phyloP scores from a whole-genome alignment of 371 early-diverging fungal species.

The Dentiscutata heterogama region DNA sequence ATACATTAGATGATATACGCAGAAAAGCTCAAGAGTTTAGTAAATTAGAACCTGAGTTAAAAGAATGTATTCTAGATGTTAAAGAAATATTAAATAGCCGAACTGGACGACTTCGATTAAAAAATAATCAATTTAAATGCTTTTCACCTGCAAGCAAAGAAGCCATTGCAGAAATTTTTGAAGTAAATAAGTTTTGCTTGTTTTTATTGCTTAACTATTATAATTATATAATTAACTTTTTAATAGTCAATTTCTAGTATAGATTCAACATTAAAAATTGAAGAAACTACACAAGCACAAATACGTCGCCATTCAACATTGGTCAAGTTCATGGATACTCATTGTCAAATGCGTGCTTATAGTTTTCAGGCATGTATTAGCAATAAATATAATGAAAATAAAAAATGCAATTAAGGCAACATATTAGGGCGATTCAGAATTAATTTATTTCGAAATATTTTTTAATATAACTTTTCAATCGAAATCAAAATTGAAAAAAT shows the following conservation, averaged over 20 bases:
- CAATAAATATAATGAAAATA: too few relatives aligned
- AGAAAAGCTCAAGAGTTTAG: neutral
- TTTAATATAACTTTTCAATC: too few relatives aligned
- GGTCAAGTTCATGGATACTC: neutral
- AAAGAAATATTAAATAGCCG: neutral
- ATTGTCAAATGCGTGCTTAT: slow-evolving; percentile 7
- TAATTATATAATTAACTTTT: neutral
- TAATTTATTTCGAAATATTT: too few relatives aligned
- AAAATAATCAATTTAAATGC: neutral
- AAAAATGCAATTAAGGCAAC: too few relatives aligned
- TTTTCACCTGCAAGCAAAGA: neutral
- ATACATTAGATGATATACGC: neutral
- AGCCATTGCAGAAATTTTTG: neutral
- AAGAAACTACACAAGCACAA: neutral
- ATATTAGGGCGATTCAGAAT: too few relatives aligned
- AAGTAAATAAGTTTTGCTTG: neutral
- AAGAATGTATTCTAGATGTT: neutral
- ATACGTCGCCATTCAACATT: neutral
- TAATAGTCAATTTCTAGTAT: neutral
- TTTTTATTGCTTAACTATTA: too few relatives aligned
- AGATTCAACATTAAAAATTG: neutral
- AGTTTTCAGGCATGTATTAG: neutral
- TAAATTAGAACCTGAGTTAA: neutral
- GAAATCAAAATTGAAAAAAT: too few relatives aligned
- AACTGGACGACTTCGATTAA: neutral